Evolutionary conservation across 176 grass and related monocot species (phyloP).

Genomic region (Musa beccarii): DNA sequence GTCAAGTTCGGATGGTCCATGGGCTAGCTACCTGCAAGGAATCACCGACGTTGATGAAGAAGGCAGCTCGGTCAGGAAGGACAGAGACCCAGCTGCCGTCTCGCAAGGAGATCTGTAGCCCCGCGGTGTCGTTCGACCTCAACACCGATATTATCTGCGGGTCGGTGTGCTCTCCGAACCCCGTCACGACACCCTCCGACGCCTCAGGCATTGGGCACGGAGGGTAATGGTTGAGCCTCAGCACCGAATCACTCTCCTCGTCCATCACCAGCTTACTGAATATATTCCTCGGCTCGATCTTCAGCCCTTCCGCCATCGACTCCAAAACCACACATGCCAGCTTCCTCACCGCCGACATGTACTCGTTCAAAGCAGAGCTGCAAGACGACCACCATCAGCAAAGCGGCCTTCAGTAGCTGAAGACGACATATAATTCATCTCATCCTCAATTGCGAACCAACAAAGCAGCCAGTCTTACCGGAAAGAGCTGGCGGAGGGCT

Average conservation of each 20-base stretch:
- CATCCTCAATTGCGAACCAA: too few relatives aligned
- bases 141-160: slow-evolving; percentile 85
- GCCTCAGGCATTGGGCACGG: slow-evolving; percentile 33
- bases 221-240: slow-evolving; percentile 85
- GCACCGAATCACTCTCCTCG: slow-evolving; percentile 53
- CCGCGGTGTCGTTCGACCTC: slow-evolving; percentile 72
- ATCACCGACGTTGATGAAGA: slow-evolving; percentile 90
- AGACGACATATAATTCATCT: too few relatives aligned
- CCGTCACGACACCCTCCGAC: slow-evolving; percentile 40
- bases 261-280: slow-evolving; percentile 51
- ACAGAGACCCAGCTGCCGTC: slow-evolving; percentile 64
- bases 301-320: slow-evolving; percentile 71
- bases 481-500: slow-evolving; percentile 7
- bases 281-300: slow-evolving; percentile 26
- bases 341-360: slow-evolving; percentile 50
- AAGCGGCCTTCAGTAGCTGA: too few relatives aligned
- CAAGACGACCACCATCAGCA: not conserved
- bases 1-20: too few relatives aligned
- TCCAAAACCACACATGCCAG: slow-evolving; percentile 52
- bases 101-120: slow-evolving; percentile 53
- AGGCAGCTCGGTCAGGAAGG: slow-evolving; percentile 56
- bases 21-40: slow-evolving; percentile 45
- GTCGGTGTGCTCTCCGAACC: slow-evolving; percentile 96
- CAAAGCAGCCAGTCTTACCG: not conserved
- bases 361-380: slow-evolving; percentile 59